These are phyloP conservation scores for Lecanicillium sp. DNA, from an alignment of 2,329 filamentous ascomycete genomes.

Conservation along the genomic window DNA sequence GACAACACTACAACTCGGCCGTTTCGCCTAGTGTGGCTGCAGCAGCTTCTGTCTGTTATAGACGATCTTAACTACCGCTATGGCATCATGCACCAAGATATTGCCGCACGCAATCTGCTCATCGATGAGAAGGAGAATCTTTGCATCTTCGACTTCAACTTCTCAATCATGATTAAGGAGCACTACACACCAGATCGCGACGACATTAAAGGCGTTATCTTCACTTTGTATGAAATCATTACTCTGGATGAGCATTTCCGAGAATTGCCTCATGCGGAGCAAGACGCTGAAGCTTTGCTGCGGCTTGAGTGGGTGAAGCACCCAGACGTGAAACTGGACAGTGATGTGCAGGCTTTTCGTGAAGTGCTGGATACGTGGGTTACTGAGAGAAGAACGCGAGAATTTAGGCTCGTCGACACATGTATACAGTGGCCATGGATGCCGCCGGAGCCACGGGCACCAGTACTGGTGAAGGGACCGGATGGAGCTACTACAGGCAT, in stretches of 20 bases:
- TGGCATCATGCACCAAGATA: constrained; percentile 30
- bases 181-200: constrained; percentile 15
- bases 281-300: constrained; percentile 13
- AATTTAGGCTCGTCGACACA: constrained; percentile 2
- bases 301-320: constrained; percentile 20
- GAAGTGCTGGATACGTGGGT: constrained; percentile 15
- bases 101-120: constrained; percentile 30
- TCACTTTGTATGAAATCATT: constrained; percentile 29
- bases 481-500: constrained; percentile 1
- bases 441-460: constrained; percentile 8
- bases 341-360: constrained; percentile 14
- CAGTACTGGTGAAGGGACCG: constrained; percentile 1
- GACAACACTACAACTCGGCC: constrained; percentile 17
- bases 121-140: constrained; percentile 24
- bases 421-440: constrained; percentile 12
- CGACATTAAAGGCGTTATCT: constrained; percentile 27
- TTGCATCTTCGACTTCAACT: constrained; percentile 30
- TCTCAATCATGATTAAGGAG: constrained; percentile 16
- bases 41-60: constrained; percentile 27
- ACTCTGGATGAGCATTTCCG: constrained; percentile 20
- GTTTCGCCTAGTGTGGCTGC: constrained; percentile 28
- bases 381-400: constrained; percentile 10
- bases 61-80: constrained; percentile 28
- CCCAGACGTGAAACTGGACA: constrained; percentile 22
- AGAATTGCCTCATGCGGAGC: constrained; percentile 15